These are phyloP conservation scores for Leersia perrieri DNA, from an alignment of 176 grass and related monocot species.

Conservation along the genomic window DNA sequence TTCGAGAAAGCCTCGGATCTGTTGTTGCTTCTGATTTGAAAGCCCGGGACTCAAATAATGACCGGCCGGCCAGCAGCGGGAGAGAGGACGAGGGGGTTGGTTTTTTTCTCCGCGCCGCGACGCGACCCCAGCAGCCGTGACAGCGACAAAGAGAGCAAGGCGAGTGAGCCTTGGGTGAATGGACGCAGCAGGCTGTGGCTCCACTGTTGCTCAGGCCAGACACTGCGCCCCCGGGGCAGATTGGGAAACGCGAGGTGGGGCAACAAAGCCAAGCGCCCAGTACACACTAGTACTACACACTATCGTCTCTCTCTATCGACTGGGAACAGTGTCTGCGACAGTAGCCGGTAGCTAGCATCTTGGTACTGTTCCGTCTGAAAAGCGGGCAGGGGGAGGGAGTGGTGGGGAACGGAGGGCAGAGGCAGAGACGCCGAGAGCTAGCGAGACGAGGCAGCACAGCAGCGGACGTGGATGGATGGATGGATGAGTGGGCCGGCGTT, in stretches of 20 bases:
- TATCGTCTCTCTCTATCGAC: not conserved
- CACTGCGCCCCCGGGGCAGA: slow-evolving; percentile 21
- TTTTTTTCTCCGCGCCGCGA: not conserved
- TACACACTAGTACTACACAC: not conserved
- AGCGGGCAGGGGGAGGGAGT: slow-evolving; percentile 34
- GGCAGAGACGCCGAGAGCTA: not conserved
- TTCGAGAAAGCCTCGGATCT: slow-evolving; percentile 86
- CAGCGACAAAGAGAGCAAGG: not conserved
- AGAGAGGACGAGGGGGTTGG: not conserved
- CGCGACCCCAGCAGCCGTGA: not conserved
- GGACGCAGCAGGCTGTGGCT: not conserved
- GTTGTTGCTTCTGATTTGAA: slow-evolving; percentile 62
- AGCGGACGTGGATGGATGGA: not conserved
- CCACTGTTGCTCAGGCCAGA: not conserved
- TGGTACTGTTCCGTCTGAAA: slow-evolving; percentile 55
- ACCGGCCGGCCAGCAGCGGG: not conserved
- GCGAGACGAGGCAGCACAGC: too few species aligned
- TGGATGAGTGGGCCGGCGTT: not conserved
- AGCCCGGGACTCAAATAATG: slow-evolving; percentile 21
- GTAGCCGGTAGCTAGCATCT: slow-evolving; percentile 25
- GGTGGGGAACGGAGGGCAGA: slow-evolving; percentile 17
- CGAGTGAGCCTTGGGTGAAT: not conserved
- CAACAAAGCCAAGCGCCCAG: slow-evolving; percentile 11
- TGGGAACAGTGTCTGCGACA: slow-evolving; percentile 24
- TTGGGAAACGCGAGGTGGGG: slow-evolving; percentile 20